Percentiles rank a stretch among this genome's conserved stretches.
Evolutionary conservation across 768 basidiomycete species (phyloP).

Genomic region (Exidia glandulosa): DNA sequence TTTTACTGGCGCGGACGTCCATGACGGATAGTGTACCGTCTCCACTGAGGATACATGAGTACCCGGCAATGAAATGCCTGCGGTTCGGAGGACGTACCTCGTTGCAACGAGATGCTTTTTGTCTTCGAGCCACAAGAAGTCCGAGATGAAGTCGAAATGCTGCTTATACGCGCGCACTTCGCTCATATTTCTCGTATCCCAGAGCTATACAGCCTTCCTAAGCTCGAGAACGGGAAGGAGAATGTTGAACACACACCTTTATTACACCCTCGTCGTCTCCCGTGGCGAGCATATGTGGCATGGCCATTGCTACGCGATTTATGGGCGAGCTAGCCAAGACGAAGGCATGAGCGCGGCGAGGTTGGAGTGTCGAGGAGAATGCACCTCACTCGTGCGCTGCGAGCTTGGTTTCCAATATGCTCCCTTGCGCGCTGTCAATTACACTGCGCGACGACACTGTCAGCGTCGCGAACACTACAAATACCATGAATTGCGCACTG

Average conservation of each 20-base stretch:
- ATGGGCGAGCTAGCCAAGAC: constrained; percentile 51
- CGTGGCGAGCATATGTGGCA: constrained; percentile 63
- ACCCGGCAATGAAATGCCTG: neutral
- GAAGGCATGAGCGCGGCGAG: neutral
- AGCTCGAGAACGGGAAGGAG: neutral
- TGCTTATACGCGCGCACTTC: constrained; percentile 62
- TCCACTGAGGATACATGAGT: constrained; percentile 39
- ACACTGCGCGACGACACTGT: too few species aligned
- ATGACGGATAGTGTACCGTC: constrained; percentile 90
- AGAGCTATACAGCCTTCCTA: constrained; percentile 44
- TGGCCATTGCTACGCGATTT: constrained; percentile 69
- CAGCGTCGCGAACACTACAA: too few species aligned
- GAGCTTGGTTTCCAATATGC: constrained; percentile 34
- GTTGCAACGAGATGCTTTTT: constrained; percentile 64
- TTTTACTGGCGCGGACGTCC: constrained; percentile 76
- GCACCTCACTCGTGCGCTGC: constrained; percentile 58
- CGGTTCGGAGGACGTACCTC: constrained; percentile 40
- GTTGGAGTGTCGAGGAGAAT: constrained; percentile 23
- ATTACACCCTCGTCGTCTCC: constrained; percentile 93
- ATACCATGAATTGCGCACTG: constrained; percentile 40
- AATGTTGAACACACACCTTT: constrained; percentile 44
- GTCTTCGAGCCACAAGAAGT: constrained; percentile 77
- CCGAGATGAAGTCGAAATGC: constrained; percentile 91
- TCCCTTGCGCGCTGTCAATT: constrained; percentile 54
- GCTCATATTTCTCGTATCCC: constrained; percentile 71